Base-by-base conservation (phyloP, 2,329 filamentous ascomycete species). In the Curvularia sp. region DNA sequence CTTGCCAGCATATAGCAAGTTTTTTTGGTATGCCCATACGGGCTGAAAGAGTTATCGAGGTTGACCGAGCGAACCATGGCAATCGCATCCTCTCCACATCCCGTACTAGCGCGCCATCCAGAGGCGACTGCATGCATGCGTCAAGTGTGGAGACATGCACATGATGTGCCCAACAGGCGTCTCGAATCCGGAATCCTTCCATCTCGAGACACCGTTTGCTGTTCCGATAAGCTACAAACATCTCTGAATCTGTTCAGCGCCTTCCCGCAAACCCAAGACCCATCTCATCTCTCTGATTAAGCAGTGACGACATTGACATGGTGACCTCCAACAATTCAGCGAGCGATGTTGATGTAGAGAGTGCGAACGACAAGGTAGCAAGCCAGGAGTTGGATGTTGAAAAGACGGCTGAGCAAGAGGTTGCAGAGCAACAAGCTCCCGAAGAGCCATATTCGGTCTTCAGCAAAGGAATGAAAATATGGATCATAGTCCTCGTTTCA, bases 401-500 rank as follows among this genome's bases (percentile, higher is more conserved):
- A 30, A 64, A 65, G 26, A 60, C 58, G 60, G 58, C 20, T 12
- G 43, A 26, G 3, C 31, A 42, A 13, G 28, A 53, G n/a, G 53
- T 55, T 2, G 46, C 71, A 10, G 57, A 70, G 50, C 62, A 66
- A 47, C 62, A 67, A 39, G 49, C 64, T 12, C 71, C 73, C 7
- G 73, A 62, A 13, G 69, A 70, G 2, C 71, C 71, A 8, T 74
- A 73, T 49, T 70, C 72, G 2, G 62, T 70, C n/a, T 75, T 73
- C 55, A 66, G 67, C 13, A 49, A 57, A 24, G 57, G 66, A 8
- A 71, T 80, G 60, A 78, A 85, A 33, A 78, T 84, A 24, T 75
- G 80, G 66, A 81, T 83, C 50, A 80, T 84, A 24, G 79, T 82
- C 1, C 66, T 82, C 1, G 84, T 82, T 1, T 81, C 80, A 0